phyloP scores from a whole-genome alignment of 805 yeast species.

The Candida incommunis region DNA sequence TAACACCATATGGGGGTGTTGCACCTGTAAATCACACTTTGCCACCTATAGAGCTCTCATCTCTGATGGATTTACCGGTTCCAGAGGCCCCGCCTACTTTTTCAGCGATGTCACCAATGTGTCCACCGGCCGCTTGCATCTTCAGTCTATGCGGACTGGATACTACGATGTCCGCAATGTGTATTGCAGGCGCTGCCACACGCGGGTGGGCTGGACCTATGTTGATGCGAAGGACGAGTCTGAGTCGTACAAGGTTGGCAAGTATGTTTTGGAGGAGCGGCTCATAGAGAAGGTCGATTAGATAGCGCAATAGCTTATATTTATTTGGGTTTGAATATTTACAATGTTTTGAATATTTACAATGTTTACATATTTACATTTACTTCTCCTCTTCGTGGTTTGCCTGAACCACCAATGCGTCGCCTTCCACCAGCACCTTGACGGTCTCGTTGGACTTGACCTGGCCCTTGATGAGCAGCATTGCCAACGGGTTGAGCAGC shows the following conservation, averaged over 20 bases:
- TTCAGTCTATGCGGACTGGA: slow-evolving; percentile 43
- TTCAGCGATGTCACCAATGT: not conserved
- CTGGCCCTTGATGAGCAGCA: slow-evolving; percentile 64
- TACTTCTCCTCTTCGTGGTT: slow-evolving; percentile 24
- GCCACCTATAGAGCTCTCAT: not conserved
- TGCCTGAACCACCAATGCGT: slow-evolving; percentile 30
- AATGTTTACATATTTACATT: not conserved
- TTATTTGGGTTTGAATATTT: not conserved
- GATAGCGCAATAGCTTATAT: not conserved
- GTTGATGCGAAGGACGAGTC: slow-evolving; percentile 29
- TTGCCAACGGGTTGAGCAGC: slow-evolving; percentile 81
- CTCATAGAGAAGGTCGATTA: not conserved
- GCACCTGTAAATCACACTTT: not conserved
- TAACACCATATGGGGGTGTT: not conserved
- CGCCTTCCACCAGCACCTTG: slow-evolving; percentile 32
- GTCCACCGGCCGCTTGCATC: not conserved
- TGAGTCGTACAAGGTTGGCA: slow-evolving; percentile 47
- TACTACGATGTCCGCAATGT: slow-evolving; percentile 41
- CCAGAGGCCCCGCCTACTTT: not conserved
- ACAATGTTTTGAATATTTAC: not conserved
- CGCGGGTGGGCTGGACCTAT: slow-evolving; percentile 50
- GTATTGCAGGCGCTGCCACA: slow-evolving; percentile 38
- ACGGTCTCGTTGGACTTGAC: slow-evolving; percentile 46
- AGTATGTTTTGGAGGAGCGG: slow-evolving; percentile 34
- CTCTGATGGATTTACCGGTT: not conserved